Conservation (phyloP, 2,329 filamentous ascomycete species). For the Simplicillium sp. region DNA sequence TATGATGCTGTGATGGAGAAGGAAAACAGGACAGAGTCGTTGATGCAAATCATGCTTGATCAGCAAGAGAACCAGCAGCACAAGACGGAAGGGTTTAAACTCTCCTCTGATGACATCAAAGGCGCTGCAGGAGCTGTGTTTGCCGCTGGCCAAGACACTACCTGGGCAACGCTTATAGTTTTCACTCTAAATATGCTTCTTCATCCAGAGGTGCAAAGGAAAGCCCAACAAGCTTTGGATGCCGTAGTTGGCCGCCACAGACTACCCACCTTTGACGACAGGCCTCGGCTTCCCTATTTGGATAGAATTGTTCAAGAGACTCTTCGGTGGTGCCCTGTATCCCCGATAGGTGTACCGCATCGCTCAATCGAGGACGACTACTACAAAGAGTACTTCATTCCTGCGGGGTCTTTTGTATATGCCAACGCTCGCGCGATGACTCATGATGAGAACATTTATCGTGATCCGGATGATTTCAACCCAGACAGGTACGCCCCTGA, state of each 20-base stretch:
- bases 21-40: slow-evolving; percentile 17
- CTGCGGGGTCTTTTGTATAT: slow-evolving; percentile 37
- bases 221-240: slow-evolving; percentile 37
- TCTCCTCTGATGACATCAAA: slow-evolving; percentile 34
- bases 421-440: slow-evolving; percentile 36
- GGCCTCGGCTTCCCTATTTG: slow-evolving; percentile 30
- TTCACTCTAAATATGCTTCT: slow-evolving; percentile 35
- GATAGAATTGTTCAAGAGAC: slow-evolving; percentile 37
- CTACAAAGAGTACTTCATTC: slow-evolving; percentile 47
- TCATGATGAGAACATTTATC: slow-evolving; percentile 28
- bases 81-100: slow-evolving; percentile 18
- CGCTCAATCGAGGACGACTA: slow-evolving; percentile 42
- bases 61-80: slow-evolving; percentile 13
- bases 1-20: slow-evolving; percentile 25
- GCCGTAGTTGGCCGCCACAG: slow-evolving; percentile 31
- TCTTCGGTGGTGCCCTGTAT: slow-evolving; percentile 32
- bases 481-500: slow-evolving; percentile 31
- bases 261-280: slow-evolving; percentile 36
- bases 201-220: slow-evolving; percentile 32
- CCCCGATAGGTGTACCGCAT: slow-evolving; percentile 44
- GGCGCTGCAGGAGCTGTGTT: slow-evolving; percentile 38
- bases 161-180: slow-evolving; percentile 29
- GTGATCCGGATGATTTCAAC: slow-evolving; percentile 31
- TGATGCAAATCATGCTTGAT: slow-evolving; percentile 16
- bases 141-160: slow-evolving; percentile 36